These are phyloP conservation scores for Kitagawia praeruptora DNA, from an alignment of 129 eudicot species.

Conservation along the genomic window DNA sequence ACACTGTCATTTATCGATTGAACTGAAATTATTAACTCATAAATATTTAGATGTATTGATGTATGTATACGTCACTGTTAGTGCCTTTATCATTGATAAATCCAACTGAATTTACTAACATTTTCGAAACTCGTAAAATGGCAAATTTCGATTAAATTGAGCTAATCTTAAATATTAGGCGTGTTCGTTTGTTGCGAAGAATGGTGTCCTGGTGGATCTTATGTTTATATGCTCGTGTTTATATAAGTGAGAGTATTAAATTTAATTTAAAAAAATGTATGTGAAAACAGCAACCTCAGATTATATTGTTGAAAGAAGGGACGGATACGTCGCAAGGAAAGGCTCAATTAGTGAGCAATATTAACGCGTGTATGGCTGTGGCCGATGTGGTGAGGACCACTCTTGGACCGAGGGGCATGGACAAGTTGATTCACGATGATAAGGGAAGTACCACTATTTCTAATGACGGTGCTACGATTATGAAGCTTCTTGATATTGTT, in stretches of 20 bases:
- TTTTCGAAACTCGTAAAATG: not conserved
- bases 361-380: slow-evolving; percentile 85
- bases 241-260: too few species aligned
- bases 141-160: not conserved
- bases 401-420: slow-evolving; percentile 97
- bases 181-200: too few species aligned
- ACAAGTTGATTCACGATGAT: slow-evolving; percentile 91
- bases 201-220: not conserved
- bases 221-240: too few species aligned
- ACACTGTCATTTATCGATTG: not conserved
- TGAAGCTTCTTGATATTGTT: slow-evolving; percentile 96
- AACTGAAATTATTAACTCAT: not conserved
- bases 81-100: not conserved
- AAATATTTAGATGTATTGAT: too few species aligned
- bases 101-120: not conserved
- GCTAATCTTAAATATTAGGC: not conserved
- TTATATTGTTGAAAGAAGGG: slow-evolving; percentile 92
- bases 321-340: slow-evolving; percentile 97
- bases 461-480: slow-evolving; percentile 95
- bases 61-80: not conserved
- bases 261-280: not conserved
- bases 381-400: slow-evolving; percentile 94
- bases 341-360: slow-evolving; percentile 85
- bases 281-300: slow-evolving; percentile 79
- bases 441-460: slow-evolving; percentile 94